Conservation (phyloP, 2,329 filamentous ascomycete species). For the Cladophialophora psammophila region DNA sequence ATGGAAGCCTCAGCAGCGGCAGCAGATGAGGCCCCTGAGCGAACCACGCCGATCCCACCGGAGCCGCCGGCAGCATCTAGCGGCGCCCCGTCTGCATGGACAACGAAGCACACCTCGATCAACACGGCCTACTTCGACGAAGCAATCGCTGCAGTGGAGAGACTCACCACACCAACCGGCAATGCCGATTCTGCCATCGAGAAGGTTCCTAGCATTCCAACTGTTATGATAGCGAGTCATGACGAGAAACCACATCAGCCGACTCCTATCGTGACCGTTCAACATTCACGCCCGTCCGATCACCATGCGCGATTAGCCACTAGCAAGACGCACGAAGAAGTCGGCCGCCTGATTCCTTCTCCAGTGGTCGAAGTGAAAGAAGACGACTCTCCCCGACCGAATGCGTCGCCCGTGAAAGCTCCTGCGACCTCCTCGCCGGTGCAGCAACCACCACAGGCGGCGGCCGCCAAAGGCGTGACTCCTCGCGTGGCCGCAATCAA, state of each 20-base stretch:
- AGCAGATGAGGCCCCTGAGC: slow-evolving; percentile 7
- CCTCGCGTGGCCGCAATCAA: slow-evolving; percentile 24
- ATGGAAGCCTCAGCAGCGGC: slow-evolving; percentile 13
- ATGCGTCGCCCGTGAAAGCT: background rate
- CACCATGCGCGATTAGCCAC: slow-evolving; percentile 7
- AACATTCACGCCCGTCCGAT: slow-evolving; percentile 7
- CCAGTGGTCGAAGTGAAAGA: slow-evolving; percentile 36
- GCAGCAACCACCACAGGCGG: slow-evolving; percentile 12
- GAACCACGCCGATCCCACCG: slow-evolving; percentile 4
- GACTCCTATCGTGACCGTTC: background rate
- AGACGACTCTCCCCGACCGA: slow-evolving; percentile 31
- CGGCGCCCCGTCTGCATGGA: slow-evolving; percentile 19
- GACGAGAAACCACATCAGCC: slow-evolving; percentile 10
- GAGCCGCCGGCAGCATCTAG: slow-evolving; percentile 8
- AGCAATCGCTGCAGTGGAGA: slow-evolving; percentile 40
- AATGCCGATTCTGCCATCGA: slow-evolving; percentile 1
- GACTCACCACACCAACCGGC: slow-evolving; percentile 30
- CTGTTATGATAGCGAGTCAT: slow-evolving; percentile 16
- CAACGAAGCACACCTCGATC: slow-evolving; percentile 36
- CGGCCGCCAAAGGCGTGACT: slow-evolving; percentile 9
- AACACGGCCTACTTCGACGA: slow-evolving; percentile 40
- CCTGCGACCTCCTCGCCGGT: background rate
- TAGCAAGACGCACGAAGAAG: slow-evolving; percentile 27
- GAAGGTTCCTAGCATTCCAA: slow-evolving; percentile 16
- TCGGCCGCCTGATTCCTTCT: slow-evolving; percentile 35